Base-by-base conservation (phyloP, 192 early-diverging fungal species). In the Backusella australiensis region DNA sequence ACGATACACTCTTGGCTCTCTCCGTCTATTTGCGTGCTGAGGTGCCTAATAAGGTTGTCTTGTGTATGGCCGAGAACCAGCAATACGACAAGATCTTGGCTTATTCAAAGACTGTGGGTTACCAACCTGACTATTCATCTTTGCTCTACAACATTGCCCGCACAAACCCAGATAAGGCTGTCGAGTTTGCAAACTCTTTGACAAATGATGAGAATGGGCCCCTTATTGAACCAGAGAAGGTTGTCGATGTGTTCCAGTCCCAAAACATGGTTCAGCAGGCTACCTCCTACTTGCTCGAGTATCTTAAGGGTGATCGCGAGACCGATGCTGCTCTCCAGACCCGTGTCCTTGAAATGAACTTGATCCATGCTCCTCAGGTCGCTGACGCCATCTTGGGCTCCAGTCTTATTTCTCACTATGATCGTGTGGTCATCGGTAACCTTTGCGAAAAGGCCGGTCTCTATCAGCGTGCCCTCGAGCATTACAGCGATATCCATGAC, bases 381-480 rank as follows among this genome's bases (percentile, higher is more conserved):
- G 98, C 98, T 17, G 98, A 99, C 82, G 98, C 98, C 65, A 99
- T 99, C 76, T 81, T 99, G 32, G 93, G 96, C 49, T 98, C 98
- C 80, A 89, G 95, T 76, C 94, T 97, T 92, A 95, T 99, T 81
- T 93, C 92, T 34, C 94, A 98, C 79, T 99, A 98, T 82, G 98
- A 99, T 81, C 90, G 94, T 15, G 88, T 93, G 11, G 92, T 95
- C 70, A 93, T 99, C 80, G 98, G 95, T 15, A 82, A 86, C 63
- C 90, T 99, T 73, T 98, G 96, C 79, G 98, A 99, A 84, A 99
- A 98, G 90, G 97, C 98, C 39, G 97, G 97, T 17, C 85, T 99
- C 36, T 97, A 93, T 82, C 98, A 99, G 85, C 86, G 96, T 29
- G 93, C 98, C 1, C 87, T 99, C 49, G 98, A 99, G 87, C 94